Percentiles rank a stretch among this genome's conserved stretches.
Conservation (phyloP, 2,329 filamentous ascomycete species). For the Beauveria varroae region DNA sequence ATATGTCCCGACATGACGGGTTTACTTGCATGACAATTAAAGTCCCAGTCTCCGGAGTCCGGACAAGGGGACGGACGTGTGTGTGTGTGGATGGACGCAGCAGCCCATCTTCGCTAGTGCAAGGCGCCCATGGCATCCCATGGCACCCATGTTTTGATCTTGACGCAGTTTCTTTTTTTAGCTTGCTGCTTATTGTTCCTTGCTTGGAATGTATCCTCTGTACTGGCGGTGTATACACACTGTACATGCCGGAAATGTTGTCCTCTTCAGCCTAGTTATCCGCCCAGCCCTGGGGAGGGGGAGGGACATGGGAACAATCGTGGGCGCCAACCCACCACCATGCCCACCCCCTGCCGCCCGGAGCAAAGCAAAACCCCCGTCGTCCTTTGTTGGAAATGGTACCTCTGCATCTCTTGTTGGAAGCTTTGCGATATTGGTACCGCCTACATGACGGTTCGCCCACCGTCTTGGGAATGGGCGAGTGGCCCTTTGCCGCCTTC, state of each 20-base stretch:
- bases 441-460: not conserved
- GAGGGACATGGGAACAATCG: not conserved
- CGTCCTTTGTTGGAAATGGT: not conserved
- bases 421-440: not conserved
- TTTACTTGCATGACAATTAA: not conserved
- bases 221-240: not conserved
- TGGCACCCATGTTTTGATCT: not conserved
- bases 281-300: not conserved
- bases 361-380: not conserved
- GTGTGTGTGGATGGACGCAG: not conserved
- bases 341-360: not conserved
- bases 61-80: not conserved
- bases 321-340: not conserved
- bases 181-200: not conserved
- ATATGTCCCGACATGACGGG: not conserved
- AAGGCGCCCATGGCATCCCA: not conserved
- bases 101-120: not conserved
- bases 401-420: not conserved
- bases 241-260: not conserved
- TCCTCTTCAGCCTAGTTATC: not conserved
- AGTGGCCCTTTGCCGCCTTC: not conserved
- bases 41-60: too few relatives aligned
- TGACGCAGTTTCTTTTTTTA: slow-evolving; percentile 3
- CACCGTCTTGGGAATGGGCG: slow-evolving; percentile 2
- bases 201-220: not conserved